Base-by-base conservation (phyloP, 129 eudicot genomes). In the Flaveria robusta region DNA sequence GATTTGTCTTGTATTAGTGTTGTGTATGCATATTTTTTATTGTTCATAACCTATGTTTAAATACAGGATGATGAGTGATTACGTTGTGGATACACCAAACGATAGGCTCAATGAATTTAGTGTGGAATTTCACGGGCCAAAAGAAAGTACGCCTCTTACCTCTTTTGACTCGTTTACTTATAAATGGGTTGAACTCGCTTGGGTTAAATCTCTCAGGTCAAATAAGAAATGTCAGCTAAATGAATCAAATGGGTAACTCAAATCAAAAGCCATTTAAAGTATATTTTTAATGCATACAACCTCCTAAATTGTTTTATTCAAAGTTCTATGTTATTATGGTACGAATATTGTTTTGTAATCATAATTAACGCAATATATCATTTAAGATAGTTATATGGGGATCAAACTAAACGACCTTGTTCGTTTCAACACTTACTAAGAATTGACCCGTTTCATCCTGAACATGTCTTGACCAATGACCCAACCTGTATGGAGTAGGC, bases 21-120 rank as follows among this genome's bases (percentile, higher is more conserved):
- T 20, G 66, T 39, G 14, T 27, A 20, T 10, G 43, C 45, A 59
- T 46, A 18, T 13, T 16, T 67, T 74, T 65, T 24, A 13, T 39
- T 56, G 49, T 74, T 41, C 74, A 60, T 56, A 50, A 39, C 27
- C 54, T 60, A 15, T 68, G 34, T 31, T 20, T 43, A 27, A 50
- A 51, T 60, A n/a, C 81, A 89, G 97, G 87, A 92, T 92, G 96
- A 92, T 92, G 97, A 92, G 95, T 16, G 96, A 92, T 79, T 92
- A 88, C 74, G 41, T 52, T 6, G 97, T 92, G 78, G 96, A 92
- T 83, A 78, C 92, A 15, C 85, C 91, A 74, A 89, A 92, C 59
- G 97, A 92, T 68, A 85, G 86, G 54, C 76, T 92, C 77, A 82
- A 73, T 18, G 92, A 89, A 77, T 89, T 92, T 77, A 85, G 86